Evolutionary conservation across 2,329 filamentous ascomycete species (phyloP).

Genomic region (Hypomyces perniciosus): DNA sequence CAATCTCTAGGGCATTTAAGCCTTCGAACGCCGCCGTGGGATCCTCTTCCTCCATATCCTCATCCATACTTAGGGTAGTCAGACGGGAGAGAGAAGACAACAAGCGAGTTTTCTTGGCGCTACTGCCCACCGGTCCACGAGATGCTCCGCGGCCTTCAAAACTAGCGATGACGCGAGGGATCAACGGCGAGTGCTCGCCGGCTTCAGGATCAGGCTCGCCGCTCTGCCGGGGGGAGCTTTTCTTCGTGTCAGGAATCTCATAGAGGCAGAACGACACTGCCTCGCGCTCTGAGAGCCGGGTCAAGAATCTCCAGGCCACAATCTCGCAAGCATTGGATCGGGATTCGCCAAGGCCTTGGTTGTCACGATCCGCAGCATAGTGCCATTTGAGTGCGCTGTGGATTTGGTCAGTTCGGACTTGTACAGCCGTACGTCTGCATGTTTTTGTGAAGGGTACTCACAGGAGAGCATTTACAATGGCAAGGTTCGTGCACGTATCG

Average conservation of each 20-base stretch:
- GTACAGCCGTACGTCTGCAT: background rate
- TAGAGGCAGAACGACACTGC: constrained; percentile 69
- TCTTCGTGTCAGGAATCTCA: constrained; percentile 53
- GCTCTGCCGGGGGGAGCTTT: constrained; percentile 12
- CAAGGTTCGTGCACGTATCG: constrained; percentile 58
- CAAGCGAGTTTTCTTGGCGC: constrained; percentile 41
- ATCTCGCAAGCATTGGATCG: constrained; percentile 73
- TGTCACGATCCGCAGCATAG: constrained; percentile 57
- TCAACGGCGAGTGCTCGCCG: constrained; percentile 43
- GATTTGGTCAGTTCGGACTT: background rate
- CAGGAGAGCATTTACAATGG: constrained; percentile 68
- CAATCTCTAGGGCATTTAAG: constrained; percentile 82
- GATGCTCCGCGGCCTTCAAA: constrained; percentile 17
- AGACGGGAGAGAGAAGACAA: constrained; percentile 51
- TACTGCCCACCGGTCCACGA: constrained; percentile 31
- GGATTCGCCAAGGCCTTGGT: constrained; percentile 60
- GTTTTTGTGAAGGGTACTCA: constrained; percentile 36
- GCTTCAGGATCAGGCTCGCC: constrained; percentile 33
- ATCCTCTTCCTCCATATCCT: constrained; percentile 45
- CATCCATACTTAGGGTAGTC: constrained; percentile 34
- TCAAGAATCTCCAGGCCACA: constrained; percentile 72
- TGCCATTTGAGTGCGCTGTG: constrained; percentile 69
- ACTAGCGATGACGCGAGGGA: constrained; percentile 30
- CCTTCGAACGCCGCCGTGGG: constrained; percentile 68
- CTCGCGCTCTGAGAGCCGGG: constrained; percentile 64